phyloP scores from a whole-genome alignment of 805 yeast genomes.

The Jamesozyma jinghongensis region DNA sequence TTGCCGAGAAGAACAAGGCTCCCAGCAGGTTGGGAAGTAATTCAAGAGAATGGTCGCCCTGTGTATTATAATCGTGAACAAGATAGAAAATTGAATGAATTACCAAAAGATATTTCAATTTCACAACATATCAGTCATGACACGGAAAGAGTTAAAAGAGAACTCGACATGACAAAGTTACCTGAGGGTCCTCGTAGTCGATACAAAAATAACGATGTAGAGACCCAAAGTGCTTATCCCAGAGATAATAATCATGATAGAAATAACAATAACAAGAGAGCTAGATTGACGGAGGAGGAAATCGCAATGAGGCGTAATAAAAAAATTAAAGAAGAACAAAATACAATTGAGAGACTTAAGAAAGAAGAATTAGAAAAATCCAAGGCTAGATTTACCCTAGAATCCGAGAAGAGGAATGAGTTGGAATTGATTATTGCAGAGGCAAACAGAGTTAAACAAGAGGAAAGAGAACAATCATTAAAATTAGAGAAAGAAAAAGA shows the following conservation, averaged over 20 bases:
- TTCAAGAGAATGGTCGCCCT: conserved; percentile 29
- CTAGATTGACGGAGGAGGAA: conserved; percentile 18
- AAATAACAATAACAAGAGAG: background rate
- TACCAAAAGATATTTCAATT: conserved; percentile 18
- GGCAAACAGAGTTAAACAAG: conserved; percentile 22
- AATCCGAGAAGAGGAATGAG: conserved; percentile 20
- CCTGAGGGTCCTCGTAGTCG: background rate
- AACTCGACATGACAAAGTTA: background rate
- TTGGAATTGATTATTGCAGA: conserved; percentile 12
- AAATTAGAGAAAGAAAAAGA: conserved; percentile 17
- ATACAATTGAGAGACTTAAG: conserved; percentile 13
- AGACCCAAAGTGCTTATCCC: no score
- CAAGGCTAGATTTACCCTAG: conserved; percentile 19
- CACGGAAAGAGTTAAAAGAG: no score
- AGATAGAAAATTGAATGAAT: conserved; percentile 24
- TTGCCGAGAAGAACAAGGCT: conserved; percentile 25
- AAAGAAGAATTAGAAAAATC: conserved; percentile 18
- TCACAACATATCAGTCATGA: background rate
- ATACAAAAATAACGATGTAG: no score
- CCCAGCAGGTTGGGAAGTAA: conserved; percentile 30
- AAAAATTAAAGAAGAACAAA: conserved; percentile 19
- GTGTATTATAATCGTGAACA: conserved; percentile 28
- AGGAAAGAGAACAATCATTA: conserved; percentile 13
- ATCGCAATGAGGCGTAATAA: conserved; percentile 27
- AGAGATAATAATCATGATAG: background rate